Evolutionary conservation across 257 asterid genomes (phyloP), one percentile per base, ranked within the genome.

Genomic region (Plantago major): DNA sequence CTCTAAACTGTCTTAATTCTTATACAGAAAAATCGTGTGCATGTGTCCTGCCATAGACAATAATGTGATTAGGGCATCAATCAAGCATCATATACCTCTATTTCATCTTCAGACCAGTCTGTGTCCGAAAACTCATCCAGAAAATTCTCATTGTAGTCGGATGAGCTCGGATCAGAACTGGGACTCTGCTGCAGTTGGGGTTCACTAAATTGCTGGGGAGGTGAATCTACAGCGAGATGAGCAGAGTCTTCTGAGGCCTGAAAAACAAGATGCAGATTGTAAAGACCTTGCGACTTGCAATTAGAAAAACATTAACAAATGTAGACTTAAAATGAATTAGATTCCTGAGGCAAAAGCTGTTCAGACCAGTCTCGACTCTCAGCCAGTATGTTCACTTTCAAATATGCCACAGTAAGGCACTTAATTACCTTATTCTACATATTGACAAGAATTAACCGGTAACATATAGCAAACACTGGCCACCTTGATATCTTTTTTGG

Each of bases 71-170:
- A 18, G 15, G 57, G 57, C 19, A 22, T 50, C 12, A 52, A 38
- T 18, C 38, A 19, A 19, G 38, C 57, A 11, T 53, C 58, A 53
- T 16, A 26, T 53, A 53, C 58, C 58, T 19, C 58, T 22, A 53
- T 26, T 69, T 79, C 95, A 58, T 73, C 56, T 30, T 79, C 96
- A 17, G 95, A 53, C 42, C 88, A 85, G 75, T 81, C 78, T 43
- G 60, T 11, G 42, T 89, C 95, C 0, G 89, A 81, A 19, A 70
- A 46, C 68, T 81, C 87, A 56, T 71, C 74, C 42, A 67, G 68
- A 50, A 67, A 17, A 46, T 53, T 46, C 66, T 87, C 99, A 17
- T 79, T 76, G 62, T 68, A 81, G 42, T 74, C 92, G 3, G 96
- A 80, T 26, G 94, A 71, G 78, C 77, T 66, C 38, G 72, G 86